Conservation (phyloP, 352 stramenopile genomes). For the Phytophthora pinifolia region DNA sequence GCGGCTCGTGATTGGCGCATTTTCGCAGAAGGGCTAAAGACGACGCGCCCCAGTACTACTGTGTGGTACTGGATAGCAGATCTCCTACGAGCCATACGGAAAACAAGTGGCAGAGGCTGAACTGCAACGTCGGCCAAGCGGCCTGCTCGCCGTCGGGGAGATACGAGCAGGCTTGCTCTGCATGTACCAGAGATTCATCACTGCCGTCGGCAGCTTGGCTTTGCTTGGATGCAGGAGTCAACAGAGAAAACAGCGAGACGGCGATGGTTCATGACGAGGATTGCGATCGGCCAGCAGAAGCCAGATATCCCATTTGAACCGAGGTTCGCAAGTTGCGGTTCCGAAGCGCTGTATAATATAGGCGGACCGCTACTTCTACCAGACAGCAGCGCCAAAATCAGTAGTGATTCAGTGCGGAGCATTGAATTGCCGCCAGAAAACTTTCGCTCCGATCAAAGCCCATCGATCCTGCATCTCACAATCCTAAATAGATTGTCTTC, state of each 20-base stretch:
- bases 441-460: too few species aligned
- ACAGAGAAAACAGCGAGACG: too few species aligned
- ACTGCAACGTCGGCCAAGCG: neutral
- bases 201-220: too few species aligned
- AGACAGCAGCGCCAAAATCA: neutral
- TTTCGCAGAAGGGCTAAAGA: conserved; percentile 25
- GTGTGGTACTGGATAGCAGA: neutral
- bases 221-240: too few species aligned
- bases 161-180: conserved; percentile 18
- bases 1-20: conserved; percentile 17
- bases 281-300: conserved; percentile 17
- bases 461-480: neutral
- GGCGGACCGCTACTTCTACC: too few species aligned
- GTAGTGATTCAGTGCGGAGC: too few species aligned
- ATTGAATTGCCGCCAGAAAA: too few species aligned
- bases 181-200: too few species aligned
- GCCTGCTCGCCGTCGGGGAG: neutral
- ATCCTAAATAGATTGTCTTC: too few species aligned
- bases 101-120: conserved; percentile 3
- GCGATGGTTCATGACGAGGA: too few species aligned
- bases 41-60: conserved; percentile 22
- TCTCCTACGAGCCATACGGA: too few species aligned
- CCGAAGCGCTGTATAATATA: too few species aligned
- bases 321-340: neutral
- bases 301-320: conserved; percentile 7